A percentile compares a stretch with the other conserved stretches of the same genome.
These are phyloP conservation scores for Talaromyces funiculosus DNA, from an alignment of 2,329 filamentous ascomycete genomes.

Conservation along the genomic window DNA sequence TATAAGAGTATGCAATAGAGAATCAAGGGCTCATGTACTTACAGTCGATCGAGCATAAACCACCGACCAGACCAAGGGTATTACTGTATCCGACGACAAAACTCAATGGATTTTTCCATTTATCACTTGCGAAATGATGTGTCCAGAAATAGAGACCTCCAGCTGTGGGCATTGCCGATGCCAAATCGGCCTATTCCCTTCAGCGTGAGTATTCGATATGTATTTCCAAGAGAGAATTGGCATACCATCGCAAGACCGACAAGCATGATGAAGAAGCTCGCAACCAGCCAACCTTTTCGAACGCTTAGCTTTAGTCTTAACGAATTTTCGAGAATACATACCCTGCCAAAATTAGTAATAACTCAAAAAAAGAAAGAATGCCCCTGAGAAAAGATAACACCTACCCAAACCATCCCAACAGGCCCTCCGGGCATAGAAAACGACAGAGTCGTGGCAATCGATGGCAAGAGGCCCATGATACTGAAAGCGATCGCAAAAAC, in stretches of 20 bases:
- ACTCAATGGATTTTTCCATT: slow-evolving; percentile 52
- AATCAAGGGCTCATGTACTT: slow-evolving; percentile 11
- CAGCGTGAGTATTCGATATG: background rate
- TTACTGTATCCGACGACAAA: slow-evolving; percentile 59
- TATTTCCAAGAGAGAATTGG: slow-evolving; percentile 18
- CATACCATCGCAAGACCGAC: slow-evolving; percentile 56
- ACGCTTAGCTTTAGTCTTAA: background rate
- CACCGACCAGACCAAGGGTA: slow-evolving; percentile 56
- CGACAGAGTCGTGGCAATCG: slow-evolving; percentile 54
- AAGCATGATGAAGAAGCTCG: slow-evolving; percentile 53
- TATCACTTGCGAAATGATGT: slow-evolving; percentile 53
- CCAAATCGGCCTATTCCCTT: slow-evolving; percentile 41
- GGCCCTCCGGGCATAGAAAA: slow-evolving; percentile 57
- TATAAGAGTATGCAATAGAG: slow-evolving; percentile 9
- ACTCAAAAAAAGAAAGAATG: background rate
- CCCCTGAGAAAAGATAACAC: background rate
- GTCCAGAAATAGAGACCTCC: slow-evolving; percentile 58
- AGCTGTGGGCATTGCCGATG: slow-evolving; percentile 53
- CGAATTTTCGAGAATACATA: background rate
- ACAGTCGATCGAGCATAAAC: slow-evolving; percentile 58
- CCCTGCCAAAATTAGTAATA: slow-evolving; percentile 5
- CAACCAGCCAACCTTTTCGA: slow-evolving; percentile 53
- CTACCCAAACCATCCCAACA: slow-evolving; percentile 57
- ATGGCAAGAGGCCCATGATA: slow-evolving; percentile 58
- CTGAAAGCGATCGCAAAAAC: slow-evolving; percentile 56